Evolutionary conservation across 1,139 yeast genomes (phyloP).

Genomic region (Kodamaea alishanica): DNA sequence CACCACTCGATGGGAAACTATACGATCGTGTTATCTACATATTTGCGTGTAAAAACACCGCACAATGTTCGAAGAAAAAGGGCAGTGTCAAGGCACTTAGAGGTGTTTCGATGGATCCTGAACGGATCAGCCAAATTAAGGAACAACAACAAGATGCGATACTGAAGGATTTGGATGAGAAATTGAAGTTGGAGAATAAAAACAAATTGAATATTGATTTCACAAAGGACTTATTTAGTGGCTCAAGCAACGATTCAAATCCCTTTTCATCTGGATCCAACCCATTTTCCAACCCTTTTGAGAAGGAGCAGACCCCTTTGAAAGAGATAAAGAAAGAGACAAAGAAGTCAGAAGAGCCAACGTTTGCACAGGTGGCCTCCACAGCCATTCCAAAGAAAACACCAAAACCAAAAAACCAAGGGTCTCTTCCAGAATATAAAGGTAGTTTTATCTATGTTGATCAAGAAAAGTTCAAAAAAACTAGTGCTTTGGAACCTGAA

Average conservation of each 20-base stretch:
- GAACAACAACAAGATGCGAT: constrained; percentile 34
- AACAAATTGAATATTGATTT: constrained; percentile 35
- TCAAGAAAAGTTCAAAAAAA: constrained; percentile 50
- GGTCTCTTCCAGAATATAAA: constrained; percentile 46
- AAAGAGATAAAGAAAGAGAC: constrained; percentile 5
- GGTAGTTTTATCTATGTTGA: constrained; percentile 71
- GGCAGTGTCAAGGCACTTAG: constrained; percentile 74
- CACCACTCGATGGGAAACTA: constrained; percentile 66
- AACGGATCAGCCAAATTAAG: constrained; percentile 38
- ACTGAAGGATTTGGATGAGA: constrained; percentile 25
- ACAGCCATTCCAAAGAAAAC: constrained; percentile 14
- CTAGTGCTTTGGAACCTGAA: constrained; percentile 31
- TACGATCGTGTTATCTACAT: constrained; percentile 82
- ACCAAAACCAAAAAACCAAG: constrained; percentile 5
- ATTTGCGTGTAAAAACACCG: constrained; percentile 63
- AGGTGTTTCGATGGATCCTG: constrained; percentile 63
- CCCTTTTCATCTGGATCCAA: constrained; percentile 29
- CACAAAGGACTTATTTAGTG: constrained; percentile 41
- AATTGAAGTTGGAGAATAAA: constrained; percentile 21
- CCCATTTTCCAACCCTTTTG: constrained; percentile 21
- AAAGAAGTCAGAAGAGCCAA: constrained; percentile 3
- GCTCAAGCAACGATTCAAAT: constrained; percentile 16
- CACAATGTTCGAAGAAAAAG: constrained; percentile 56
- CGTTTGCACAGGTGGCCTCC: constrained; percentile 27
- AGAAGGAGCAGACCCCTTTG: constrained; percentile 21